Evolutionary conservation across 2,329 filamentous ascomycete genomes (phyloP).

Genomic region (Neopestalotiopsis clavispora): DNA sequence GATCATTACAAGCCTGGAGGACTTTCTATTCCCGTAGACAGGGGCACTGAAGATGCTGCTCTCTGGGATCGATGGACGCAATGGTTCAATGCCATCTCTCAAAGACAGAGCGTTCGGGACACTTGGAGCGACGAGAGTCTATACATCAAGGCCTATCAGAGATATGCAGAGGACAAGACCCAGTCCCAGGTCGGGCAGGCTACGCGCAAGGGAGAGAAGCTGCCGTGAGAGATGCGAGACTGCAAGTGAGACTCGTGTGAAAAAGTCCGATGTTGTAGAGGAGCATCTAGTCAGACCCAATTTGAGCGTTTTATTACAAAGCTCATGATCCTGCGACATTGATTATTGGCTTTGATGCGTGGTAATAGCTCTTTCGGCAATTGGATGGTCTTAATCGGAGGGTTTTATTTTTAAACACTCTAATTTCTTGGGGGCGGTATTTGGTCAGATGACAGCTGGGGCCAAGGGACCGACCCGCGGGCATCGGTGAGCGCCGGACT

Average conservation of each 20-base stretch:
- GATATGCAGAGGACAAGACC: conserved; percentile 70
- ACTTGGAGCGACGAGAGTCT: conserved; percentile 71
- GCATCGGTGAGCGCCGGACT: neutral
- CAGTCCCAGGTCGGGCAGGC: conserved; percentile 66
- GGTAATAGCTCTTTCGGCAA: no score
- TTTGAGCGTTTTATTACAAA: no score
- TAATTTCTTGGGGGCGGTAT: no score
- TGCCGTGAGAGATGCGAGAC: conserved; percentile 53
- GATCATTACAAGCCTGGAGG: conserved; percentile 73
- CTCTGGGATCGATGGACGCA: conserved; percentile 68
- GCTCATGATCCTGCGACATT: no score
- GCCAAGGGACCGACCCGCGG: neutral
- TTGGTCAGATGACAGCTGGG: neutral
- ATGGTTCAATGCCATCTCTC: conserved; percentile 66
- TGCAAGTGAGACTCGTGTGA: no score
- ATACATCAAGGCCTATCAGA: conserved; percentile 71
- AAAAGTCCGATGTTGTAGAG: no score
- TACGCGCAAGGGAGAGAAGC: conserved; percentile 63
- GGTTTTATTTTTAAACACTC: neutral
- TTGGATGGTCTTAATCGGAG: neutral
- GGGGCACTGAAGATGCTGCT: conserved; percentile 50
- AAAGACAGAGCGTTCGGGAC: conserved; percentile 65
- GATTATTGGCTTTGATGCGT: no score
- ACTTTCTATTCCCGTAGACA: conserved; percentile 44
- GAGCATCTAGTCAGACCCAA: no score